Base-by-base conservation (phyloP, 2,329 filamentous ascomycete genomes). In the Aciculosporium take region DNA sequence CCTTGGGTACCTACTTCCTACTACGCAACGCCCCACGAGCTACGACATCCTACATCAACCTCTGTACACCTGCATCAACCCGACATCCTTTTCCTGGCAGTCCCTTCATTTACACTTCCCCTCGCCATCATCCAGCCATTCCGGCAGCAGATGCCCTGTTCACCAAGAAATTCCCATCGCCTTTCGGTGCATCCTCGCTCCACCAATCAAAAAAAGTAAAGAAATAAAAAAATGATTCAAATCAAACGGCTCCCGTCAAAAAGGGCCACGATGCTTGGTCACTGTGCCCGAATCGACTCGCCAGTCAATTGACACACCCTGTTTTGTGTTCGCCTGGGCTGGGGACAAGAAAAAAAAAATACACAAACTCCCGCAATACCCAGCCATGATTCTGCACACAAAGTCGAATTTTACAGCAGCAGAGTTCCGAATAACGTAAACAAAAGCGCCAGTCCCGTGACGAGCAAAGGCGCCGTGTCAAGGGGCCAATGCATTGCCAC, bases 361-460 rank as follows among this genome's bases (percentile, higher is more conserved):
- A 37, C 45, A 42, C 38, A 43, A 12, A 40, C 6, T 42, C 17
- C 18, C 13, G n/a, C 7, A 13, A 5, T 4, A 24, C 18, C 37
- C 24, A 28, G n/a, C 28, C 13, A 30, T 25, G 36, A 5, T 9
- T 15, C n/a, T 18, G n/a, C 18, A 29, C 9, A 17, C 17, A 21
- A 21, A 18, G 9, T n/a, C 13, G 21, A 18, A 46, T 33, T 60
- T 63, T 64, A 67, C 51, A 67, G 52, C 34, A 65, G 47, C 46
- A 65, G 47, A 32, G 62, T 55, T 43, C 63, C 63, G 23, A 65
- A 56, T 18, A 66, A 45, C 31, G 61, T 58, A 44, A 64, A 61
- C 44, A 57, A 34, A 23, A 64, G 46, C 27, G 58, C 51, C 15
- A 56, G 45, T n/a, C 54, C 60, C 32, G 58, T 59, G 34, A 65